phyloP scores from a whole-genome alignment of 1,139 yeast species.

The Groenewaldozyma auringiensis region DNA sequence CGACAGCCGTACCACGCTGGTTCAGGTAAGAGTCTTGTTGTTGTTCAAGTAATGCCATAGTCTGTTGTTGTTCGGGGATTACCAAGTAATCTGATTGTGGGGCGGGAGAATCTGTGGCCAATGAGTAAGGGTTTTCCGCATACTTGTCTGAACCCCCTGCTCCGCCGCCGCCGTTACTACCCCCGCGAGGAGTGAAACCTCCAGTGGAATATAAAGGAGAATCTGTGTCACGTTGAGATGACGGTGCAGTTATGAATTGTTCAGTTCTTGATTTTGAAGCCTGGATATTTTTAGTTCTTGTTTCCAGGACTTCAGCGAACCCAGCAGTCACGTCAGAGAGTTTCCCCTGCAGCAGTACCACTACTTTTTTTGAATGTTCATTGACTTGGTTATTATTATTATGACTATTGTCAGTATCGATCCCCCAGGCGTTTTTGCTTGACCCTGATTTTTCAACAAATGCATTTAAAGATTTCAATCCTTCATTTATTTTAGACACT shows the following conservation, averaged over 20 bases:
- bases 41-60: constrained; percentile 56
- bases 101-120: constrained; percentile 12
- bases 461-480: constrained; percentile 57
- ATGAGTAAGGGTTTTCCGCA: constrained; percentile 31
- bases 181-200: constrained; percentile 10
- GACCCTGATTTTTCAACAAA: constrained; percentile 28
- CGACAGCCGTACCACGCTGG: constrained; percentile 85
- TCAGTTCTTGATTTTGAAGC: constrained; percentile 77
- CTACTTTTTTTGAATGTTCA: constrained; percentile 78
- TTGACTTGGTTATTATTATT: constrained; percentile 51
- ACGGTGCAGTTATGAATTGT: constrained; percentile 51
- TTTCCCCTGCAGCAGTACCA: constrained; percentile 76
- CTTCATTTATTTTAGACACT: constrained; percentile 76
- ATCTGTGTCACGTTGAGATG: constrained; percentile 17
- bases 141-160: constrained; percentile 14
- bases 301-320: constrained; percentile 79
- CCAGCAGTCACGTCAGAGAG: constrained; percentile 90
- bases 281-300: constrained; percentile 77
- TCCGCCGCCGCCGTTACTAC: constrained; percentile 2
- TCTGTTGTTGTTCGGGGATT: constrained; percentile 71
- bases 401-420: constrained; percentile 17
- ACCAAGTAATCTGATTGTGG: constrained; percentile 33
- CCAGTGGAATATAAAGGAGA: constrained; percentile 25
- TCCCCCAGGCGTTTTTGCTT: constrained; percentile 25
- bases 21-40: constrained; percentile 63